Percentiles rank a stretch among this genome's conserved stretches.
Evolutionary conservation across 148 eudicot species (phyloP).

Genomic region (Rhododendron kiyosumense): DNA sequence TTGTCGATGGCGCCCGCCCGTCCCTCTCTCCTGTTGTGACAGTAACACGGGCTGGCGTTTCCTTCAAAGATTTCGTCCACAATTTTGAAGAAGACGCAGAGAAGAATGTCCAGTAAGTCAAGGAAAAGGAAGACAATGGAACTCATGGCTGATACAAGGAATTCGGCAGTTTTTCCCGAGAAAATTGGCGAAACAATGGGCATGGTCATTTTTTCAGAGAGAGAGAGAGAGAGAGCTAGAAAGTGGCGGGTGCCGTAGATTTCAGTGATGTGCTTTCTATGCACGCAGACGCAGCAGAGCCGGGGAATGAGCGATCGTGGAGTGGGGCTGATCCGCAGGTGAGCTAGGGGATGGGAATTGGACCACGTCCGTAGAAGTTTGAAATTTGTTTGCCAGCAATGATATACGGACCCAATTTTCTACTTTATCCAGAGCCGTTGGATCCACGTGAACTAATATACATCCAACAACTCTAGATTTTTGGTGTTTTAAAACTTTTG

Average conservation of each 20-base stretch:
- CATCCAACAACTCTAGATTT: too few species aligned
- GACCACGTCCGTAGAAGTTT: too few species aligned
- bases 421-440: too few species aligned
- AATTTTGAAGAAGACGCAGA: slow-evolving; percentile 43
- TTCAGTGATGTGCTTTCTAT: not conserved
- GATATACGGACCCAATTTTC: too few species aligned
- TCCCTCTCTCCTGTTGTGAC: slow-evolving; percentile 14
- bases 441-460: too few species aligned
- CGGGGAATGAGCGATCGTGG: not conserved
- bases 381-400: too few species aligned
- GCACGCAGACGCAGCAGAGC: not conserved
- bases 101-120: slow-evolving; percentile 48
- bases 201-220: not conserved
- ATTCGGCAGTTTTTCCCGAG: slow-evolving; percentile 13
- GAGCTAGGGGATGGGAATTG: not conserved
- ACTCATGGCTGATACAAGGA: slow-evolving; percentile 10
- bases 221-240: not conserved
- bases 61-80: slow-evolving; percentile 54
- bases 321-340: not conserved
- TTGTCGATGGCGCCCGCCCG: not conserved
- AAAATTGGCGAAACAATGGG: not conserved
- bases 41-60: slow-evolving; percentile 39
- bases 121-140: slow-evolving; percentile 38
- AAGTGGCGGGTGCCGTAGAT: not conserved
- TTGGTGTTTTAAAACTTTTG: too few species aligned